A percentile compares a stretch with the other conserved stretches of the same genome.
Evolutionary conservation across 805 yeast species (phyloP).

Genomic region (Kazachstania africana): DNA sequence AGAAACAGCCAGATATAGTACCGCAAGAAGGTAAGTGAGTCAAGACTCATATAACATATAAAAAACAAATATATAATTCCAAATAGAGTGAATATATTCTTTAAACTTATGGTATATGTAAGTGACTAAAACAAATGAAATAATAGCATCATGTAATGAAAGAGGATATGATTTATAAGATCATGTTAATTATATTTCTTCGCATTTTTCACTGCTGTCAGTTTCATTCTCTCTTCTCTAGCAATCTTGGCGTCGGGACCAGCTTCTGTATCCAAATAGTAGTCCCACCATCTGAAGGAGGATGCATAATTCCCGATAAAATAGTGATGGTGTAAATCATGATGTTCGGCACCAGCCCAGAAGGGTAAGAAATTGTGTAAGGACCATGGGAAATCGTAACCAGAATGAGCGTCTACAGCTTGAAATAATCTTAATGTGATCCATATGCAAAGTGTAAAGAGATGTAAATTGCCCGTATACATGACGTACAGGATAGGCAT

Average conservation of each 20-base stretch:
- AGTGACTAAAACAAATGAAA: too few relatives aligned
- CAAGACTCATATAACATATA: too few relatives aligned
- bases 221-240: conserved; percentile 56
- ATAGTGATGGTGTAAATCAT: conserved; percentile 93
- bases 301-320: conserved; percentile 94
- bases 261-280: conserved; percentile 74
- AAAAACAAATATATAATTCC: too few relatives aligned
- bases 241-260: conserved; percentile 68
- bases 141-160: too few relatives aligned
- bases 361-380: conserved; percentile 83
- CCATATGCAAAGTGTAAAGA: conserved; percentile 86
- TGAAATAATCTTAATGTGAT: conserved; percentile 80
- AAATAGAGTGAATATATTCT: too few relatives aligned
- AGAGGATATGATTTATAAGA: too few relatives aligned
- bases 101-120: too few relatives aligned
- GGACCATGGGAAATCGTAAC: conserved; percentile 96
- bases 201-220: conserved; percentile 38
- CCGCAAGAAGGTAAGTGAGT: too few relatives aligned
- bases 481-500: conserved; percentile 79
- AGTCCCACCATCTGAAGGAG: conserved; percentile 95
- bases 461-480: conserved; percentile 64
- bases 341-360: conserved; percentile 99
- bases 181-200: conserved; percentile 23
- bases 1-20: too few relatives aligned
- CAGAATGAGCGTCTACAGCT: conserved; percentile 96